Evolutionary conservation across 148 eudicot species (phyloP).

Genomic region (Amaranthus palmeri): DNA sequence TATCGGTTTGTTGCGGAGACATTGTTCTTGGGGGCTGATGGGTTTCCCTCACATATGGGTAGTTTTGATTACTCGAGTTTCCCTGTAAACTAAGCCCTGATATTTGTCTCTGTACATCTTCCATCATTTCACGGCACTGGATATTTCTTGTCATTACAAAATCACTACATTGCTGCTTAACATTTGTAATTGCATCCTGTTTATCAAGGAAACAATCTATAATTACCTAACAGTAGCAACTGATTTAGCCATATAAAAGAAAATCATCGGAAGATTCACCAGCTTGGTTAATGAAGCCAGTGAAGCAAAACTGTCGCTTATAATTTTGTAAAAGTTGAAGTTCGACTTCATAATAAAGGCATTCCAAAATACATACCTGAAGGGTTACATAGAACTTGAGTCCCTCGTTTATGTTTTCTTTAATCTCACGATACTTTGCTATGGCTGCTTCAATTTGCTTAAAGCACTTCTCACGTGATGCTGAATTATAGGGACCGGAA

Average conservation of each 20-base stretch:
- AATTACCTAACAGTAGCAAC: not conserved
- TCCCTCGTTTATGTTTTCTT: constrained; percentile 92
- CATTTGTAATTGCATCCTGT: constrained; percentile 88
- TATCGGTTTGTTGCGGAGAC: constrained; percentile 44
- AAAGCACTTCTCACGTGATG: constrained; percentile 71
- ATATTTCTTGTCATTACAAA: constrained; percentile 91
- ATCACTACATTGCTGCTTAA: constrained; percentile 93
- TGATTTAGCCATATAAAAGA: not conserved
- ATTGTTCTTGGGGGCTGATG: constrained; percentile 50
- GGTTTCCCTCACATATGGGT: constrained; percentile 55
- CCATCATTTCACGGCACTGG: constrained; percentile 94
- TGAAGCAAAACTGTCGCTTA: not conserved
- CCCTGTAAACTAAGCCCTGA: constrained; percentile 87
- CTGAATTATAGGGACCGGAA: constrained; percentile 31
- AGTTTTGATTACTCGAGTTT: constrained; percentile 45
- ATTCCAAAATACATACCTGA: constrained; percentile 43
- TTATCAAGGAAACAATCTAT: constrained; percentile 13
- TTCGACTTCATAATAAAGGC: not conserved
- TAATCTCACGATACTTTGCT: constrained; percentile 80
- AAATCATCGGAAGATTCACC: not conserved
- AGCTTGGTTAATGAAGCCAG: not conserved
- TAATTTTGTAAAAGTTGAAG: not conserved
- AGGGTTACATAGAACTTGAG: constrained; percentile 94
- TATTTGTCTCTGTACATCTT: constrained; percentile 76
- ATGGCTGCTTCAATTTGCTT: constrained; percentile 97